Evolutionary conservation across 2,329 filamentous ascomycete species (phyloP).

Genomic region (Aspergillus hortae): DNA sequence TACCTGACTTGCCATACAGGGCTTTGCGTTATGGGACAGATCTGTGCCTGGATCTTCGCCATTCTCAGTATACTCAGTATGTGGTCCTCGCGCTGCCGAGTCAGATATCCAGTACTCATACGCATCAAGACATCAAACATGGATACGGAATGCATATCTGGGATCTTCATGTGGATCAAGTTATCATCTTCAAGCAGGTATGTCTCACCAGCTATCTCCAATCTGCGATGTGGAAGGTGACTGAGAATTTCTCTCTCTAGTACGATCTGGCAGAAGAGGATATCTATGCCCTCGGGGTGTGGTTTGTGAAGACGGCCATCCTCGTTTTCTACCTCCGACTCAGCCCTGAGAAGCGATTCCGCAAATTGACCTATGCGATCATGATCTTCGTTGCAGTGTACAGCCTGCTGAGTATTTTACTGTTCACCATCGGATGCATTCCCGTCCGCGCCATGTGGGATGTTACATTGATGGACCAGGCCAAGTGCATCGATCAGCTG

Average conservation of each 20-base stretch:
- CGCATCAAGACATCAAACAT: constrained; percentile 9
- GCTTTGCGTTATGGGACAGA: constrained; percentile 8
- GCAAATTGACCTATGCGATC: constrained; percentile 15
- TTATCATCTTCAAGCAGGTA: constrained; percentile 13
- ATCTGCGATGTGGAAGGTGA: background rate
- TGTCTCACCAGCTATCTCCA: background rate
- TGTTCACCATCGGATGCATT: constrained; percentile 13
- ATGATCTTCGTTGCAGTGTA: constrained; percentile 15
- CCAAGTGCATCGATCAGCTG: constrained; percentile 11
- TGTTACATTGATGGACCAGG: constrained; percentile 6
- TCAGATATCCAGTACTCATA: background rate
- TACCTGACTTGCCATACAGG: background rate
- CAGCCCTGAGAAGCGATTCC: constrained; percentile 14
- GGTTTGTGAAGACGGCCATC: constrained; percentile 18
- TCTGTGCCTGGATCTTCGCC: constrained; percentile 14
- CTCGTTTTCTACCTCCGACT: constrained; percentile 17
- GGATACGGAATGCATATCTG: constrained; percentile 14
- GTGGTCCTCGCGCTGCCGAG: background rate
- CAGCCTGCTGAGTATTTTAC: constrained; percentile 12
- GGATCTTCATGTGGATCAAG: constrained; percentile 8
- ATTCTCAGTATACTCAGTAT: constrained; percentile 11
- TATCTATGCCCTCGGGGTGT: constrained; percentile 12
- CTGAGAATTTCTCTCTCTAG: background rate
- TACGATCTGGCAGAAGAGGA: constrained; percentile 13
- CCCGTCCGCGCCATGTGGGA: constrained; percentile 15